Conservation (phyloP, 2,329 filamentous ascomycete species). For the Aspergillus sp. region DNA sequence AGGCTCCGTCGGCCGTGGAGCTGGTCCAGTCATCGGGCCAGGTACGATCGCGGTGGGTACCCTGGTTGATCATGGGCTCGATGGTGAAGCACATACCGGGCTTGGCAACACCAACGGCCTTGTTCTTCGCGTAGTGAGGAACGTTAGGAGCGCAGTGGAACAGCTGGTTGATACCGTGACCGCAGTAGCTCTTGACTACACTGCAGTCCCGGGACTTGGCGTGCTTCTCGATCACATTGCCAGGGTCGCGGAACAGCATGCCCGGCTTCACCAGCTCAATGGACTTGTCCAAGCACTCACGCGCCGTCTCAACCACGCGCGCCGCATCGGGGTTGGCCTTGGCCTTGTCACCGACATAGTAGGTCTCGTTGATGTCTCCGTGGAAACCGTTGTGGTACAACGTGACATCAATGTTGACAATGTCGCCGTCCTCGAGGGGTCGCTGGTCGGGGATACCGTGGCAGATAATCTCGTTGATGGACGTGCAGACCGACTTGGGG, state of each 20-base stretch:
- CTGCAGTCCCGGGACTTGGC: slow-evolving; percentile 84
- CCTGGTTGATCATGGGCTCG: slow-evolving; percentile 95
- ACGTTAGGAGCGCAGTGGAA: slow-evolving; percentile 95
- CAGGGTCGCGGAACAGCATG: slow-evolving; percentile 87
- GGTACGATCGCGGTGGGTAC: slow-evolving; percentile 86
- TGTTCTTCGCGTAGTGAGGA: slow-evolving; percentile 98
- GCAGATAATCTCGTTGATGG: slow-evolving; percentile 95
- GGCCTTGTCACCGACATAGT: slow-evolving; percentile 92
- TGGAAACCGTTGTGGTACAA: slow-evolving; percentile 95
- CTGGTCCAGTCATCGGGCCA: slow-evolving; percentile 99
- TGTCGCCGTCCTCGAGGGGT: slow-evolving; percentile 84
- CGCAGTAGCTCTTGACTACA: slow-evolving; percentile 93
- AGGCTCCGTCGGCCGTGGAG: slow-evolving; percentile 83
- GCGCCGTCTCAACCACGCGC: slow-evolving; percentile 83
- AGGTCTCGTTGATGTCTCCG: slow-evolving; percentile 96
- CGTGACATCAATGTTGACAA: slow-evolving; percentile 94
- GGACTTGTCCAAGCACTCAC: slow-evolving; percentile 85
- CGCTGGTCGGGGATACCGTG: slow-evolving; percentile 96
- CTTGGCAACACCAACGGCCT: slow-evolving; percentile 91
- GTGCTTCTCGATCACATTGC: slow-evolving; percentile 92
- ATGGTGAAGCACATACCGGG: slow-evolving; percentile 99
- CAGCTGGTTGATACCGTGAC: slow-evolving; percentile 88
- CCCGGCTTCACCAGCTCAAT: slow-evolving; percentile 93
- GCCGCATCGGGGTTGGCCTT: slow-evolving; percentile 81
- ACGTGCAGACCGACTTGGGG: slow-evolving; percentile 97